Evolutionary conservation across 2,329 filamentous ascomycete species (phyloP).

Genomic region (Aureobasidium zeae): DNA sequence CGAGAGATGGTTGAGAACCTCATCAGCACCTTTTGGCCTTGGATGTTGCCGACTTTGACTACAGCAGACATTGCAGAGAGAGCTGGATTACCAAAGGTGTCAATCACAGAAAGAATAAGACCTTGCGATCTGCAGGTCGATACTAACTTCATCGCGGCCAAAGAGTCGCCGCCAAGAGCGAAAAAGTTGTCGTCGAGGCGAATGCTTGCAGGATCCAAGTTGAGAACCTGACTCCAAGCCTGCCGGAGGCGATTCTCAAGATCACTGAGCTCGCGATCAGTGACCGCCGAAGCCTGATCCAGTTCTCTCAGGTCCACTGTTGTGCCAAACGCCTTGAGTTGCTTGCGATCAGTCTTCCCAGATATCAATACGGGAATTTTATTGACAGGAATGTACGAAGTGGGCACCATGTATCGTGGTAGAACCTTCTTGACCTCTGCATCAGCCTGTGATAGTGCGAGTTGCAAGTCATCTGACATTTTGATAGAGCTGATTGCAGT

Average conservation of each 20-base stretch:
- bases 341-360: conserved; percentile 32
- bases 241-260: conserved; percentile 7
- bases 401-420: conserved; percentile 33
- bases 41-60: conserved; percentile 24
- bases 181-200: conserved; percentile 36
- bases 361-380: conserved; percentile 37
- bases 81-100: conserved; percentile 36
- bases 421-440: conserved; percentile 18
- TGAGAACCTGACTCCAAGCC: conserved; percentile 13
- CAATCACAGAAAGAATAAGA: conserved; percentile 33
- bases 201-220: conserved; percentile 23
- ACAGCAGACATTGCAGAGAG: conserved; percentile 38
- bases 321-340: conserved; percentile 19
- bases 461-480: conserved; percentile 18
- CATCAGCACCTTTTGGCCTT: conserved; percentile 23
- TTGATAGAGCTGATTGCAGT: conserved; percentile 9
- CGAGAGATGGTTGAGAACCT: conserved; percentile 28
- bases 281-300: conserved; percentile 4
- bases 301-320: conserved; percentile 19
- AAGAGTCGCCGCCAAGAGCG: conserved; percentile 38
- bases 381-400: conserved; percentile 36
- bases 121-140: conserved; percentile 31
- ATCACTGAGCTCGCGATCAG: conserved; percentile 34
- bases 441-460: conserved; percentile 22
- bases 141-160: conserved; percentile 38